Evolutionary conservation across 225 moss, liverwort and hornwort genomes (phyloP), one percentile per base, ranked within the genome.

Genomic region (Climacium dendroides): DNA sequence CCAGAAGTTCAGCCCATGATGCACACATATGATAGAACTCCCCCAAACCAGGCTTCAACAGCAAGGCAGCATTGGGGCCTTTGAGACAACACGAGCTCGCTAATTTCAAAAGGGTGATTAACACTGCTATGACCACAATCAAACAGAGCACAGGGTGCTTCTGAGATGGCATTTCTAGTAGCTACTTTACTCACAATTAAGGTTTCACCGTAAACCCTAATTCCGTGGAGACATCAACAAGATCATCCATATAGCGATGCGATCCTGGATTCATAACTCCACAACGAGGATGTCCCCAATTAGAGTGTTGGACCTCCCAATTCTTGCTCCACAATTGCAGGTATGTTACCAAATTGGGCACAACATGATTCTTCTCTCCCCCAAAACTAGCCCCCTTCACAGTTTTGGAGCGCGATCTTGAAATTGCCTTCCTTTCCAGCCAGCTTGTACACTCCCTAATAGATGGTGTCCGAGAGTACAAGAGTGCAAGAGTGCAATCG

Each of bases 1-100:
- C 94, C 50, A 94, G 91, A 88, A 96, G 93, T 89, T 96, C 97
- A 53, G 91, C 94, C 87, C 41, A 60, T 30, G 2, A 45, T 45
- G 45, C 12, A 59, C 32, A 34, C 8, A 58, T 55, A 13, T 61
- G 32, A 22, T 80, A 34, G 61, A 45, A 45, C 45, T 80, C 62
- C 45, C 43, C 22, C 22, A 45, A 60, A 62, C 32, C 32, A 61
- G 23, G 45, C 34, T 80, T 62, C 80, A 45, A 47, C 13, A 61
- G 45, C 32, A 60, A 45, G 80, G 61, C 45, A 80, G 80, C 45
- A 23, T 34, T 47, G 15, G 45, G 5, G 80, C 30, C 15, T 61
- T 61, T 45, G 23, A 80, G 22, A 45, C 61, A 80, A 47, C 61
- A 80, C 7, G 23, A 61, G 5, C 23, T 80, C 22, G 20, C 24